These are phyloP conservation scores for Apophysomyces variabilis DNA, from an alignment of 371 early-diverging fungal genomes.

Conservation along the genomic window DNA sequence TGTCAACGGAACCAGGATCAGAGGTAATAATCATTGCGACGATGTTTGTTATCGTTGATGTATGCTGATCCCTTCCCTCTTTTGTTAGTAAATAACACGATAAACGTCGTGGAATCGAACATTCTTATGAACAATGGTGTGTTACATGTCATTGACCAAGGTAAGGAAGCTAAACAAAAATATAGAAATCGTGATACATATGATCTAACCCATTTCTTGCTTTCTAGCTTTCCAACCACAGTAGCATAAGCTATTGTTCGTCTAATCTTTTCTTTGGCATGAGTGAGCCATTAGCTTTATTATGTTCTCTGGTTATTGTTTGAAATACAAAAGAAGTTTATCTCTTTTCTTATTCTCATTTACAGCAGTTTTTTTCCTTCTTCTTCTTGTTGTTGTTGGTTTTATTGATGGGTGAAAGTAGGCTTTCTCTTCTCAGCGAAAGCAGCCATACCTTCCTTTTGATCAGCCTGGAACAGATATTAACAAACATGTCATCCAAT, in stretches of 20 bases:
- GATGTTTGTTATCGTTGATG: background rate
- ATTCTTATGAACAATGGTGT: slow-evolving; percentile 53
- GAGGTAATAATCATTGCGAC: background rate
- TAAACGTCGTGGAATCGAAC: slow-evolving; percentile 36
- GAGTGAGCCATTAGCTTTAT: too few relatives aligned
- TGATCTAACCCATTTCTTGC: too few relatives aligned
- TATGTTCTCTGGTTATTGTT: background rate
- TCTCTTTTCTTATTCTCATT: background rate
- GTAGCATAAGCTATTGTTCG: background rate
- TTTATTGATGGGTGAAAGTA: slow-evolving; percentile 86
- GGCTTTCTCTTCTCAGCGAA: slow-evolving; percentile 95
- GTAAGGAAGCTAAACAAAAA: slow-evolving; percentile 14
- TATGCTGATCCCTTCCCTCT: background rate
- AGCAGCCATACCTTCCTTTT: slow-evolving; percentile 98
- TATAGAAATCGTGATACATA: too few relatives aligned
- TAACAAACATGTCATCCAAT: background rate
- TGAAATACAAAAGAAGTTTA: background rate
- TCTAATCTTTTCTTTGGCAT: background rate
- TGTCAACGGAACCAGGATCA: background rate
- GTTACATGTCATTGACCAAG: slow-evolving; percentile 48
- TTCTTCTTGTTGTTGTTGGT: background rate
- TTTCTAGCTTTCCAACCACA: background rate
- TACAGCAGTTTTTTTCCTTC: background rate
- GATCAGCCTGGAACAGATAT: slow-evolving; percentile 71
- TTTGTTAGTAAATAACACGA: slow-evolving; percentile 37